Percentiles rank a stretch among this genome's conserved stretches.
Conservation (phyloP, 139 green algal species). For the Deuterostichococcus epilithicus region DNA sequence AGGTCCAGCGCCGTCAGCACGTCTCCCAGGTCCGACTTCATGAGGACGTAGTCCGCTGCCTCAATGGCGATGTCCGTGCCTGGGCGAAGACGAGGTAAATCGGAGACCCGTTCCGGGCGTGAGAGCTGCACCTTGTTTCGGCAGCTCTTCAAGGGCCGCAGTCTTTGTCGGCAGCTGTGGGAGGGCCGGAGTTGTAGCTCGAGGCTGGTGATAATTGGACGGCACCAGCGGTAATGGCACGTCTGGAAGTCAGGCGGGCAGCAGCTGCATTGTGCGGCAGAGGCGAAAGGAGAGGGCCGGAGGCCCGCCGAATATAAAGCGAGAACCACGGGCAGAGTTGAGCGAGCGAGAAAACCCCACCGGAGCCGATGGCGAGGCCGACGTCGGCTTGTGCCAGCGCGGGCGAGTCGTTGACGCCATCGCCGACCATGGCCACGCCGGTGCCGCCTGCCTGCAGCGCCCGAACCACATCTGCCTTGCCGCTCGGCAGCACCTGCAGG, state of each 20-base stretch:
- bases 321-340: too few species aligned
- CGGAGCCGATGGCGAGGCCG: slow-evolving; percentile 88
- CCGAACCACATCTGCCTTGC: slow-evolving; percentile 14
- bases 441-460: slow-evolving; percentile 47
- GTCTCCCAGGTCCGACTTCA: slow-evolving; percentile 83
- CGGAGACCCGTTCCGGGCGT: too few species aligned
- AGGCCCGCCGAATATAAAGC: too few species aligned
- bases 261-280: too few species aligned
- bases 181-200: too few species aligned
- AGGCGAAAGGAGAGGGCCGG: too few species aligned
- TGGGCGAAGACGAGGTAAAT: too few species aligned
- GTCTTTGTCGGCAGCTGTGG: not conserved
- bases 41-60: slow-evolving; percentile 91
- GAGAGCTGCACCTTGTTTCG: not conserved
- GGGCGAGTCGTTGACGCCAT: slow-evolving; percentile 97
- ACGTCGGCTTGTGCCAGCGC: slow-evolving; percentile 92
- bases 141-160: not conserved
- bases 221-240: too few species aligned
- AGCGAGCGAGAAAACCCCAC: not conserved
- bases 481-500: not conserved
- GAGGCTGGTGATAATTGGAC: too few species aligned
- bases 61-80: slow-evolving; percentile 53
- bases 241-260: too few species aligned
- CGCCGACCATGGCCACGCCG: slow-evolving; percentile 95
- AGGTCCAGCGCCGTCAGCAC: slow-evolving; percentile 89